These are phyloP conservation scores for Alternaria dauci DNA, from an alignment of 2,329 filamentous ascomycete species.

Conservation along the genomic window DNA sequence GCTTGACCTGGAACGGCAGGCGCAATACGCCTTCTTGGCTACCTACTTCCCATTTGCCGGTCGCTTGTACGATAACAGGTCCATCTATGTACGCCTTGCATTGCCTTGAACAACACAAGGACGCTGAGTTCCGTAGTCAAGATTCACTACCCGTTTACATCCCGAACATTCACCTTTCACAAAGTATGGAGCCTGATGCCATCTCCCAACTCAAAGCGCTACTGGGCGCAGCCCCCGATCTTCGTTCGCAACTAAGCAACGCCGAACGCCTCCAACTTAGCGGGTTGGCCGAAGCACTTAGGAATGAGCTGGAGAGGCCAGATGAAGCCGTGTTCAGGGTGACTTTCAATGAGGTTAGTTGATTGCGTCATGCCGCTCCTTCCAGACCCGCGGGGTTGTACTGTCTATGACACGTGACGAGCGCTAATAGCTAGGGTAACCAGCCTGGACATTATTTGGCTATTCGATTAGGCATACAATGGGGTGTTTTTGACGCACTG, in stretches of 20 bases:
- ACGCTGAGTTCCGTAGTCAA: background rate
- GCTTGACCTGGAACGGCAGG: conserved; percentile 1
- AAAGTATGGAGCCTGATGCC: background rate
- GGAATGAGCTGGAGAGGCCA: background rate
- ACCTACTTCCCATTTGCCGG: background rate
- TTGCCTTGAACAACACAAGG: background rate
- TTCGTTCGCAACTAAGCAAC: conserved; percentile 15
- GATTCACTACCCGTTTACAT: background rate
- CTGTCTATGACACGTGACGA: background rate
- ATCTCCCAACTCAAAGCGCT: conserved; percentile 14
- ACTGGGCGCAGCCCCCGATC: conserved; percentile 1
- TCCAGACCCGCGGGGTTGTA: background rate
- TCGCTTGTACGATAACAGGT: background rate
- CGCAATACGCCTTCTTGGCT: conserved; percentile 1
- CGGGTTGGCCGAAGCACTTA: conserved; percentile 14
- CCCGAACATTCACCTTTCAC: background rate
- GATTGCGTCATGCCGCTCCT: background rate
- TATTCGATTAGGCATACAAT: conserved; percentile 20
- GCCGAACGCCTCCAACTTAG: conserved; percentile 18
- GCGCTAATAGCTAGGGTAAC: conserved; percentile 3
- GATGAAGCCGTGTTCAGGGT: background rate
- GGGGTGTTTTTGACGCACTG: conserved; percentile 16
- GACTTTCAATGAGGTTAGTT: background rate
- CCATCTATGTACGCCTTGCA: background rate
- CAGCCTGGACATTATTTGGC: conserved; percentile 19